Conservation (phyloP, 495 filamentous ascomycete genomes). For the Podospora tetraspora region DNA sequence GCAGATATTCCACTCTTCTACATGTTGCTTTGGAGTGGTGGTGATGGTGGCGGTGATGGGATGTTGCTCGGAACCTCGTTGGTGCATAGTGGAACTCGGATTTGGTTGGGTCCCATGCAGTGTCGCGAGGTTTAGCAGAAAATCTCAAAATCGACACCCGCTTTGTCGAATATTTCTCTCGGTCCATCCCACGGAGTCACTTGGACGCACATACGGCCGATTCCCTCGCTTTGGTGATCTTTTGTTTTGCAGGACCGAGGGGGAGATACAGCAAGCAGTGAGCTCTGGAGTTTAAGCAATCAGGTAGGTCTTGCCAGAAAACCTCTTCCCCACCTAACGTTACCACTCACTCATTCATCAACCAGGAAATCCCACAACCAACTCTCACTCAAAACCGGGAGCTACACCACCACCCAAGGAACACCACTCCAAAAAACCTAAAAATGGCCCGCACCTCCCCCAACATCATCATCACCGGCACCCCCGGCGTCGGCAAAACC, state of each 20-base stretch:
- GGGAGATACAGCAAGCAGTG: not conserved
- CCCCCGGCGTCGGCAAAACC: slow-evolving; percentile 92
- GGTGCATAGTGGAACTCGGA: not conserved
- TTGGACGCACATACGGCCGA: not conserved
- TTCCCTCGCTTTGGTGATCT: not conserved
- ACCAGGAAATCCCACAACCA: not conserved
- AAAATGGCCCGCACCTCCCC: slow-evolving; percentile 54
- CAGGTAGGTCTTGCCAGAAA: not conserved
- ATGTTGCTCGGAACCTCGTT: not conserved
- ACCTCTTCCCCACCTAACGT: not conserved
- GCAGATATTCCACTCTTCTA: not conserved
- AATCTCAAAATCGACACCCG: not conserved
- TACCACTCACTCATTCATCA: not conserved
- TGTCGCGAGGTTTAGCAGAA: not conserved
- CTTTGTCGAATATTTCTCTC: not conserved
- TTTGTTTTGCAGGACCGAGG: not conserved
- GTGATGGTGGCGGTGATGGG: not conserved
- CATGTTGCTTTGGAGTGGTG: not conserved
- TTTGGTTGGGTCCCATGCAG: not conserved
- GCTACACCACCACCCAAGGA: not conserved
- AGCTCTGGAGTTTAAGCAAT: not conserved
- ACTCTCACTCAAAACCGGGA: not conserved
- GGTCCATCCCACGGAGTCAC: not conserved
- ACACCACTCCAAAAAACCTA: slow-evolving; percentile 19
- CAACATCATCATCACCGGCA: slow-evolving; percentile 93